Percentiles rank a stretch among this genome's conserved stretches.
These are phyloP conservation scores for Mimosa pudica DNA, from an alignment of 306 rosid species.

Conservation along the genomic window DNA sequence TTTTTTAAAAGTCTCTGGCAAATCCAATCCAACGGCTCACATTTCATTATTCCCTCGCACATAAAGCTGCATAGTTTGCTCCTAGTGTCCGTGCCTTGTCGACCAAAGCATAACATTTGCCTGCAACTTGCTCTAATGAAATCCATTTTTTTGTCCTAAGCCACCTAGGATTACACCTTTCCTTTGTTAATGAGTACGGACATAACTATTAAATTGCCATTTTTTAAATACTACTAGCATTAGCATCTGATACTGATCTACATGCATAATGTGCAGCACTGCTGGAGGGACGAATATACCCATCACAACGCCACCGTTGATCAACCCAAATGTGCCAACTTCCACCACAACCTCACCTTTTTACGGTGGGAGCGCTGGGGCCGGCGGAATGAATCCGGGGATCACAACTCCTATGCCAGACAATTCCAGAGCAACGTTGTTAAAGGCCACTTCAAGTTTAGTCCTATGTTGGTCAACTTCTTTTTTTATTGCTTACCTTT, in stretches of 20 bases:
- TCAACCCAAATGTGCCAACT: constrained; percentile 48
- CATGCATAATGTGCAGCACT: constrained; percentile 49
- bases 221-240: constrained; percentile 10
- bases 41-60: not conserved
- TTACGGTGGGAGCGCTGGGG: constrained; percentile 36
- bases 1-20: not conserved
- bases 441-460: constrained; percentile 27
- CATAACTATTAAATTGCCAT: not conserved
- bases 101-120: not conserved
- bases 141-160: not conserved
- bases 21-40: constrained; percentile 32
- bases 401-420: constrained; percentile 48
- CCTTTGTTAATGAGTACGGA: not conserved
- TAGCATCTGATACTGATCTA: not conserved
- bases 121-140: not conserved
- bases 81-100: not conserved
- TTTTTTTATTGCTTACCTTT: constrained; percentile 36
- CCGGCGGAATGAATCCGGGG: constrained; percentile 45
- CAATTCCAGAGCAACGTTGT: constrained; percentile 45
- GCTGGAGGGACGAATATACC: constrained; percentile 77
- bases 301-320: constrained; percentile 40
- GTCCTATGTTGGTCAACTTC: constrained; percentile 15
- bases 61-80: constrained; percentile 3
- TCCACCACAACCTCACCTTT: constrained; percentile 47
- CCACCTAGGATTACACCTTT: constrained; percentile 8